phyloP scores from a whole-genome alignment of 768 basidiomycete species.

The Tylopilus vinaceipallidus region DNA sequence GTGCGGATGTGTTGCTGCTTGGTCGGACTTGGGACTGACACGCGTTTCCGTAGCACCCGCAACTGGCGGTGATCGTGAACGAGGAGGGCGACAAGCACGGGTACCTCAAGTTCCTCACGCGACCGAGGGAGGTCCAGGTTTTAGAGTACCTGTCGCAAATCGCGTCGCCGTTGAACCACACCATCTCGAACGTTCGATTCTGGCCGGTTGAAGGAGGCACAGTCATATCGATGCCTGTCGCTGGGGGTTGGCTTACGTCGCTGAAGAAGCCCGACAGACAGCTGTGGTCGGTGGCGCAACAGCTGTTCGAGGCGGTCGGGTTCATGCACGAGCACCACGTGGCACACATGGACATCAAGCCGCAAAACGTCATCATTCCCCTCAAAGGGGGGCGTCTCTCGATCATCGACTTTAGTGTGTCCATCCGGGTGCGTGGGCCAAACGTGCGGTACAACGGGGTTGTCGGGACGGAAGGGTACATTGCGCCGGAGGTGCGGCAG shows the following conservation, averaged over 20 bases:
- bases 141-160: slow-evolving; percentile 9
- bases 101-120: too few species aligned
- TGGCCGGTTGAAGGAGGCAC: slow-evolving; percentile 1
- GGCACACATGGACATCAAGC: slow-evolving; percentile 19
- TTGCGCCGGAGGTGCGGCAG: background rate
- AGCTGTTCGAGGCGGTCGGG: slow-evolving; percentile 1
- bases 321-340: slow-evolving; percentile 16
- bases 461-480: background rate
- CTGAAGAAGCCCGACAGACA: background rate
- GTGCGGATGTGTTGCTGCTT: background rate
- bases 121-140: too few species aligned
- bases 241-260: too few species aligned
- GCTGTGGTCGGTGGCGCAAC: background rate
- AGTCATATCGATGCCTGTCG: background rate
- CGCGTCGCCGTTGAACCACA: slow-evolving; percentile 6
- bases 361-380: background rate
- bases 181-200: slow-evolving; percentile 1
- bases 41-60: slow-evolving; percentile 8
- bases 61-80: too few species aligned
- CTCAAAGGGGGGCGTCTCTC: background rate
- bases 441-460: background rate
- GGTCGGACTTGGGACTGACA: background rate
- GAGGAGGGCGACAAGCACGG: too few species aligned
- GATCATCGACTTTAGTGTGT: background rate
- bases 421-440: background rate